phyloP scores from a whole-genome alignment of 1,139 yeast species.

The Yamadazyma diddensiae region DNA sequence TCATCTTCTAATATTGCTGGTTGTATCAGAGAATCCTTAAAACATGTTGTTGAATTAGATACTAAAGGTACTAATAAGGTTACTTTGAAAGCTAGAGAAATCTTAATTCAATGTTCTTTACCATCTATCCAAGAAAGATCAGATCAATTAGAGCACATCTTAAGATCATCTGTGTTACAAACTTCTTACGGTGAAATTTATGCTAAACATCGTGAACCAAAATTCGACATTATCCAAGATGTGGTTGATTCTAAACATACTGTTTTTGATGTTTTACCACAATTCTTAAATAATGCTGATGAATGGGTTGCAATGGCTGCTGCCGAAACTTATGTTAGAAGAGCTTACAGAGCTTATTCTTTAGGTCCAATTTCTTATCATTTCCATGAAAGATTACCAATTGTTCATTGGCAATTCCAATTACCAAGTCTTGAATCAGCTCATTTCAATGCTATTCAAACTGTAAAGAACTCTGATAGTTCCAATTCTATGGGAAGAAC shows the following conservation, averaged over 20 bases:
- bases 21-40: constrained; percentile 67
- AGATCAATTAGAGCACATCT: constrained; percentile 93
- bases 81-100: constrained; percentile 94
- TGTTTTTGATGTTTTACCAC: constrained; percentile 92
- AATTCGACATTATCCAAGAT: constrained; percentile 75
- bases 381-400: constrained; percentile 59
- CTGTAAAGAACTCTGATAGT: constrained; percentile 32
- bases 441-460: constrained; percentile 64
- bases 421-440: constrained; percentile 70
- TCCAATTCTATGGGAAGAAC: constrained; percentile 68
- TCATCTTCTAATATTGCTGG: constrained; percentile 65
- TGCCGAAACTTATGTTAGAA: constrained; percentile 91
- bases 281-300: constrained; percentile 80
- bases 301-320: constrained; percentile 94
- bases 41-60: constrained; percentile 80
- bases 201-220: constrained; percentile 79
- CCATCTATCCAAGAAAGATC: constrained; percentile 96
- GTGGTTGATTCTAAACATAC: constrained; percentile 95
- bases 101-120: constrained; percentile 90
- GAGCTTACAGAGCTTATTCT: constrained; percentile 95
- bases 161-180: constrained; percentile 87
- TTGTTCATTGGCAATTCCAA: constrained; percentile 88
- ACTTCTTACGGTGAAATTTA: constrained; percentile 82
- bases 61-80: constrained; percentile 90
- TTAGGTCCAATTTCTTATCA: constrained; percentile 72